phyloP scores from a whole-genome alignment of 164 flowering plant genomes.

The Magnolia sinica region DNA sequence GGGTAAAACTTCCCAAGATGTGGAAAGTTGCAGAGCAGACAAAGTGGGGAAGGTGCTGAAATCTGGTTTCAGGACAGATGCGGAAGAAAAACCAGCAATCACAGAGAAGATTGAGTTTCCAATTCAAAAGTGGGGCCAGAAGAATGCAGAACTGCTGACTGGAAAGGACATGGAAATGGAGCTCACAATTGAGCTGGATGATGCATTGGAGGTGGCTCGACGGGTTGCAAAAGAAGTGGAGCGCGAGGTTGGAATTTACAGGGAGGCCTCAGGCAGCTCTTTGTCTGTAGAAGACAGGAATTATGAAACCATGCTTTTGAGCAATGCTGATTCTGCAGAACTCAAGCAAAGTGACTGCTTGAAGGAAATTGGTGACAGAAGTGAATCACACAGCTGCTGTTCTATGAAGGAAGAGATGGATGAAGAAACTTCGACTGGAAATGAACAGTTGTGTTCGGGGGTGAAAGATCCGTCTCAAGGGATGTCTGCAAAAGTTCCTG shows the following conservation, averaged over 20 bases:
- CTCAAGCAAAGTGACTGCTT: neutral
- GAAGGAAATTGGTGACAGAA: neutral
- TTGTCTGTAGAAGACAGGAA: slow-evolving; percentile 4
- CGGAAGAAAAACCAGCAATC: neutral
- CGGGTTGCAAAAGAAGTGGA: slow-evolving; percentile 14
- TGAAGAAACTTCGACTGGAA: slow-evolving; percentile 1
- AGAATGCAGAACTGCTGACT: slow-evolving; percentile 2
- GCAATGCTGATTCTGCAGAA: slow-evolving; percentile 11
- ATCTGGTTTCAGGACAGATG: neutral
- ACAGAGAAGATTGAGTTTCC: neutral
- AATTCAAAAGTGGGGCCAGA: neutral
- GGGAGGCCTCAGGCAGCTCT: slow-evolving; percentile 13
- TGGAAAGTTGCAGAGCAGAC: neutral
- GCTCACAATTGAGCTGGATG: slow-evolving; percentile 11
- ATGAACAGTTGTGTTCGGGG: neutral
- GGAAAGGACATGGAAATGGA: neutral
- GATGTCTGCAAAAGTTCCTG: neutral
- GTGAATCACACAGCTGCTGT: slow-evolving; percentile 5
- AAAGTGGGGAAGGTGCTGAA: neutral
- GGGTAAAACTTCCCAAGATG: slow-evolving; percentile 5
- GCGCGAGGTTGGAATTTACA: slow-evolving; percentile 11
- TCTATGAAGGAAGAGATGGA: slow-evolving; percentile 8
- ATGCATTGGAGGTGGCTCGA: slow-evolving; percentile 14
- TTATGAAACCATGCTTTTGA: neutral
- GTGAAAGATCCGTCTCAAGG: neutral